Base-by-base conservation (phyloP, 225 moss, liverwort and hornwort species). In the Sphagnum contortum region DNA sequence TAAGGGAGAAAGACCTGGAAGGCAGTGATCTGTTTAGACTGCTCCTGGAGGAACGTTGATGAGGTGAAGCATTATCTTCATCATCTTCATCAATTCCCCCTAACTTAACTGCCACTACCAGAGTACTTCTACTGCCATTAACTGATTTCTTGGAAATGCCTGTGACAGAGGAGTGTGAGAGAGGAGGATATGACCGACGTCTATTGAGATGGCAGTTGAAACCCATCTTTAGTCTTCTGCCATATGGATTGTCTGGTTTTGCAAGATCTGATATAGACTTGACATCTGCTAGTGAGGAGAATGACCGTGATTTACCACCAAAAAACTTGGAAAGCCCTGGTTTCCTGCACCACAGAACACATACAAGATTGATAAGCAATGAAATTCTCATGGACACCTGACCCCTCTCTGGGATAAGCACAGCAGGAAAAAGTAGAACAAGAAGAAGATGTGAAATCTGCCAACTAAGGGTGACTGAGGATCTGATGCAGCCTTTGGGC, bases 231-330 rank as follows among this genome's bases (percentile, higher is more conserved):
- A 89, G 83, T 13, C 89, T 74, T 79, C 73, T 94, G 71, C 84
- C 81, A 63, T 81, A 94, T 2, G 91, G 87, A 49, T 91, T 89
- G 60, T 82, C 88, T 3, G 94, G 91, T 67, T 94, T 94, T 2
- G 80, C 94, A 10, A 94, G 67, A 65, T 94, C 87, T 47, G 74
- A 74, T 2, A 94, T 75, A 2, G 80, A 67, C 44, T 81, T 72
- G 3, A 91, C 89, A 8, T 89, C 89, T 3, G 87, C 89, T n/a
- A 94, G 59, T 0, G 85, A 87, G 44, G 85, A 76, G 69, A 94
- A 94, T 5, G 94, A 94, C 12, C 85, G 87, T 0, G 91, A 89
- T 74, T 91, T 91, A n/a, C 94, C 94, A 10, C 79, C 87, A 65
- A 87, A 94, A 56, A 85, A 94, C 71, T 82, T 91, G 0, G 94